Conservation (phyloP, 345 rosid species). For the Lagerstroemia speciosa region DNA sequence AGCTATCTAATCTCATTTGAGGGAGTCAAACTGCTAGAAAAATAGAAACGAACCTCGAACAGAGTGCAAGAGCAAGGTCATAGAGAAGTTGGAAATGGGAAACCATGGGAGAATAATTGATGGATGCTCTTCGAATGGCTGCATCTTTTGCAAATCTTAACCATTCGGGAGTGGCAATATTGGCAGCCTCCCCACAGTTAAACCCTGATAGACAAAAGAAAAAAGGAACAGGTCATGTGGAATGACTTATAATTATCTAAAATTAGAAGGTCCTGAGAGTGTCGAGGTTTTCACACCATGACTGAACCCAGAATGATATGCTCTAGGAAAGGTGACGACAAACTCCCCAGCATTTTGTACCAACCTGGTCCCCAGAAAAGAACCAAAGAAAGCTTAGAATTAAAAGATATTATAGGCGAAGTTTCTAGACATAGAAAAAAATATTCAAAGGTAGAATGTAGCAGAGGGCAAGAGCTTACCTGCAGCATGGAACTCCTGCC, state of each 20-base stretch:
- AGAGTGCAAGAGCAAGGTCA: conserved; percentile 72
- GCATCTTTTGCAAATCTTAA: conserved; percentile 78
- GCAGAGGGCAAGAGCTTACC: conserved; percentile 35
- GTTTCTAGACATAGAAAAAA: conserved; percentile 1
- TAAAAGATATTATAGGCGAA: background rate
- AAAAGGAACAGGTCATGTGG: background rate
- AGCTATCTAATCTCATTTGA: background rate
- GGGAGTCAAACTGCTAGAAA: background rate
- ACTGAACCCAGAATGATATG: conserved; percentile 98
- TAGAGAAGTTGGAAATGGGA: conserved; percentile 97
- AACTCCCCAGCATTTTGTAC: conserved; percentile 93
- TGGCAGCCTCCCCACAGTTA: conserved; percentile 94
- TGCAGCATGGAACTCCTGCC: conserved; percentile 98
- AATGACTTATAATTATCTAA: background rate
- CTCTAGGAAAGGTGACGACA: conserved; percentile 96
- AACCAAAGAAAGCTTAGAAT: background rate
- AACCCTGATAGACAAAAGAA: conserved; percentile 42
- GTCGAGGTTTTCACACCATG: conserved; percentile 48
- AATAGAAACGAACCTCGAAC: conserved; percentile 56
- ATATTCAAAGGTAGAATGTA: conserved; percentile 11
- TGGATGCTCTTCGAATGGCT: conserved; percentile 93
- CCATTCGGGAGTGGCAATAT: conserved; percentile 98
- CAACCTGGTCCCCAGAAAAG: conserved; percentile 39
- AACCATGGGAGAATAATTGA: conserved; percentile 96
- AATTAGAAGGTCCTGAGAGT: background rate